Percentiles rank a stretch among this genome's conserved stretches.
Conservation (phyloP, 1,139 yeast genomes). For the Kurtzmaniella quercitrusa region DNA sequence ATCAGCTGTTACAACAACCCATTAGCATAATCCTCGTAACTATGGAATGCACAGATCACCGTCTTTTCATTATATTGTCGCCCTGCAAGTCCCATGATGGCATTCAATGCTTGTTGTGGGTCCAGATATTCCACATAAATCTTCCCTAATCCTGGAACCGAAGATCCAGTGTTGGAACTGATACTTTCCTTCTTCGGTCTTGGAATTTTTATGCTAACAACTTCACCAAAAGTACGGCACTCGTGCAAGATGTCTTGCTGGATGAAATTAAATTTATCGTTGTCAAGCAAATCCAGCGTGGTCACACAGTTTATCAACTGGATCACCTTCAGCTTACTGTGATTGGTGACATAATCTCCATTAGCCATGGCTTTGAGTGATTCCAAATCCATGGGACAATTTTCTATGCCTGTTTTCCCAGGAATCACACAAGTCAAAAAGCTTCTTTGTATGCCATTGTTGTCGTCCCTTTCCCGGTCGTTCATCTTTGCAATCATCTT, state of each 20-base stretch:
- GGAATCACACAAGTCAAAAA: slow-evolving; percentile 32
- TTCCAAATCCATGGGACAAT: slow-evolving; percentile 28
- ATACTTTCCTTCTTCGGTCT: slow-evolving; percentile 33
- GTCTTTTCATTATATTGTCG: slow-evolving; percentile 66
- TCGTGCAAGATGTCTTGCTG: slow-evolving; percentile 50
- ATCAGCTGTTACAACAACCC: slow-evolving; percentile 16
- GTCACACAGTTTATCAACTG: slow-evolving; percentile 64
- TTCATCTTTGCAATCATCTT: slow-evolving; percentile 10
- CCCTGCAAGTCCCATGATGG: slow-evolving; percentile 65
- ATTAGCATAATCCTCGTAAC: slow-evolving; percentile 50
- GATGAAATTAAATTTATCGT: slow-evolving; percentile 45
- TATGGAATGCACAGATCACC: slow-evolving; percentile 60
- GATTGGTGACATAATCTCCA: slow-evolving; percentile 32
- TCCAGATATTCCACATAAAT: slow-evolving; percentile 63
- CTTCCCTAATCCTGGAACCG: slow-evolving; percentile 64
- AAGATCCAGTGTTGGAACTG: slow-evolving; percentile 37
- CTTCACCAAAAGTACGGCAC: slow-evolving; percentile 49
- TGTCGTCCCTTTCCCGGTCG: slow-evolving; percentile 9
- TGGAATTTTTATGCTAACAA: slow-evolving; percentile 59
- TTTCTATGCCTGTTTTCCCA: slow-evolving; percentile 31
- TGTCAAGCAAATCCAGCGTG: slow-evolving; percentile 58
- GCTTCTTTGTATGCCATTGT: slow-evolving; percentile 18
- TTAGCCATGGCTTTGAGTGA: slow-evolving; percentile 29
- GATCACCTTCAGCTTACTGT: slow-evolving; percentile 51
- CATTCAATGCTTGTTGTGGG: slow-evolving; percentile 49